A percentile compares a stretch with the other conserved stretches of the same genome.
Conservation (phyloP, 129 eudicot genomes). For the Centaurea solstitialis region DNA sequence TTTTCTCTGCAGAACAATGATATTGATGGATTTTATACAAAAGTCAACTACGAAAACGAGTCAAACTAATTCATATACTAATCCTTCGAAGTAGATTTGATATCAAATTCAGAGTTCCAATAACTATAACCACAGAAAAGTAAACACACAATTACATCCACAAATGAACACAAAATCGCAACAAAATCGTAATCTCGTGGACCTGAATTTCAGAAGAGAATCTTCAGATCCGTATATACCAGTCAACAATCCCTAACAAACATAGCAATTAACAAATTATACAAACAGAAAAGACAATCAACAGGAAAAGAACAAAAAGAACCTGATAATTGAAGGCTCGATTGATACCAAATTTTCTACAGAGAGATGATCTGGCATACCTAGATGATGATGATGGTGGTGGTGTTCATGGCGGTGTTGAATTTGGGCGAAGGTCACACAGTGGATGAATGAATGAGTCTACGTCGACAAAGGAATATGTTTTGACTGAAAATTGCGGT, state of each 20-base stretch:
- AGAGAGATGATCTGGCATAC: background rate
- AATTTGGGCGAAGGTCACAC: constrained; percentile 21
- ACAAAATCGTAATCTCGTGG: background rate
- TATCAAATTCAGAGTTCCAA: constrained; percentile 8
- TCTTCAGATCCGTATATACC: constrained; percentile 27
- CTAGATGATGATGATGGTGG: constrained; percentile 18
- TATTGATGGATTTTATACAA: background rate
- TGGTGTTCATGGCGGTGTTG: constrained; percentile 22
- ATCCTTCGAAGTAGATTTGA: background rate
- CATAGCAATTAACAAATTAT: background rate
- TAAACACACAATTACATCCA: constrained; percentile 9
- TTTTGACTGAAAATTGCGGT: constrained; percentile 15
- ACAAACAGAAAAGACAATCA: background rate
- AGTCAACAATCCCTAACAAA: background rate
- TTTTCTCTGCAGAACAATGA: background rate
- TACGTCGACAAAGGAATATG: constrained; percentile 11
- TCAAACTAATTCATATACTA: background rate
- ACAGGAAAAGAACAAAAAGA: background rate
- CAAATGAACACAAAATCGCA: background rate
- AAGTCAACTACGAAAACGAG: background rate
- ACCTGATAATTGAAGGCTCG: constrained; percentile 17
- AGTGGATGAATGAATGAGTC: constrained; percentile 27
- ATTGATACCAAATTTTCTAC: background rate
- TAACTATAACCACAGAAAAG: background rate
- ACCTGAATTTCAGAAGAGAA: constrained; percentile 10